Evolutionary conservation across 495 filamentous ascomycete species (phyloP).

Genomic region (Xylaria flabelliformis): DNA sequence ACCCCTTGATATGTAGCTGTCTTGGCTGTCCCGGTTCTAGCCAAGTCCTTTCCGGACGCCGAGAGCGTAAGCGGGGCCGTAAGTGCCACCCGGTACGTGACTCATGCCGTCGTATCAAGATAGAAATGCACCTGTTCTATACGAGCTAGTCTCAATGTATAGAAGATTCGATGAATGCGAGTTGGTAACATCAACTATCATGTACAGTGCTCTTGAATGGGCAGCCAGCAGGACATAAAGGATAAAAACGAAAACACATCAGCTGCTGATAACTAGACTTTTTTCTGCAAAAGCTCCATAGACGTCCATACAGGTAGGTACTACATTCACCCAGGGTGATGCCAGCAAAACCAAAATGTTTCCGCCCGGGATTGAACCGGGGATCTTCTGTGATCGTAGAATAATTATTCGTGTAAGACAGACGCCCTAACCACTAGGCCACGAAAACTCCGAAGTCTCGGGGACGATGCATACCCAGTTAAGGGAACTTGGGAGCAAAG

Average conservation of each 20-base stretch:
- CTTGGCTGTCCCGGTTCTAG: background rate
- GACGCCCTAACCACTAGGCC: slow-evolving; percentile 30
- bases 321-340: background rate
- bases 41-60: slow-evolving; percentile 14
- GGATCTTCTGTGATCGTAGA: slow-evolving; percentile 25
- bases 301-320: too few relatives aligned
- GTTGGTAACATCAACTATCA: too few relatives aligned
- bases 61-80: slow-evolving; percentile 2
- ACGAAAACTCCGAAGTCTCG: too few relatives aligned
- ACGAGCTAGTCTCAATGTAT: background rate
- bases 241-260: too few relatives aligned
- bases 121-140: background rate
- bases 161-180: too few relatives aligned
- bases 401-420: slow-evolving; percentile 17
- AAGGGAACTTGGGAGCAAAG: too few relatives aligned
- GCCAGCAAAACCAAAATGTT: background rate
- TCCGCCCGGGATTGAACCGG: slow-evolving; percentile 29
- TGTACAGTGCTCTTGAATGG: too few relatives aligned
- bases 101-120: background rate
- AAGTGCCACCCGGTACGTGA: slow-evolving; percentile 1
- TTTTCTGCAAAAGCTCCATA: too few relatives aligned
- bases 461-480: too few relatives aligned
- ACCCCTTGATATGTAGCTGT: background rate
- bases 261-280: too few relatives aligned
- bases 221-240: too few relatives aligned